Evolutionary conservation across 345 rosid genomes (phyloP).

Genomic region (Eucalyptus regnans): DNA sequence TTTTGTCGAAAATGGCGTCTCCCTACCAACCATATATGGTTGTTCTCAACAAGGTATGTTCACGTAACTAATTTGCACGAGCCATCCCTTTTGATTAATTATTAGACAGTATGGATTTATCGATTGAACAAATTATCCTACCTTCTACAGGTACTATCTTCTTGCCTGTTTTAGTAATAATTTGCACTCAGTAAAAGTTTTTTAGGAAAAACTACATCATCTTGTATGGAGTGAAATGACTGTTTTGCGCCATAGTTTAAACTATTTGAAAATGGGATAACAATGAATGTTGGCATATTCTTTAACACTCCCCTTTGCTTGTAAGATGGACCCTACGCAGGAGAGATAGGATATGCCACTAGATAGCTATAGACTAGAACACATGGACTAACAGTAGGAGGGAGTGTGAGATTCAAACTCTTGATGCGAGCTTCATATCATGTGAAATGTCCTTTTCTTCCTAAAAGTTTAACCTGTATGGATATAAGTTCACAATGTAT

Average conservation of each 20-base stretch:
- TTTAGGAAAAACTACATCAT: background rate
- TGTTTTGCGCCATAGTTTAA: background rate
- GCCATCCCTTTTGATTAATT: background rate
- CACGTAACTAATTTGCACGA: background rate
- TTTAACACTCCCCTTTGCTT: background rate
- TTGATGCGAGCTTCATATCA: background rate
- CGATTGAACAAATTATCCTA: background rate
- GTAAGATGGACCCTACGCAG: background rate
- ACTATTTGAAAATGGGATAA: background rate
- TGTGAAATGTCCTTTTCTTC: background rate
- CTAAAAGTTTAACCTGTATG: background rate
- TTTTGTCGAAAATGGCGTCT: constrained; percentile 90
- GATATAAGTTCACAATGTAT: background rate
- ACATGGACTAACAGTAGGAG: background rate
- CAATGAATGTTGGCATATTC: background rate
- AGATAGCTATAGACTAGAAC: background rate
- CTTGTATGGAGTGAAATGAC: background rate
- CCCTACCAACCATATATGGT: constrained; percentile 89
- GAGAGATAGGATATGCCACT: background rate
- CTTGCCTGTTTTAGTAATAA: background rate
- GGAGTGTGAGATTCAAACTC: background rate
- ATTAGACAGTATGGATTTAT: background rate
- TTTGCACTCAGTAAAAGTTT: background rate
- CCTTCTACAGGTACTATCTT: background rate
- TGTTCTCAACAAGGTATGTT: constrained; percentile 81